Conservation (phyloP, 2,329 filamentous ascomycete species). For the Immersiporthe knoxdaviesiana region DNA sequence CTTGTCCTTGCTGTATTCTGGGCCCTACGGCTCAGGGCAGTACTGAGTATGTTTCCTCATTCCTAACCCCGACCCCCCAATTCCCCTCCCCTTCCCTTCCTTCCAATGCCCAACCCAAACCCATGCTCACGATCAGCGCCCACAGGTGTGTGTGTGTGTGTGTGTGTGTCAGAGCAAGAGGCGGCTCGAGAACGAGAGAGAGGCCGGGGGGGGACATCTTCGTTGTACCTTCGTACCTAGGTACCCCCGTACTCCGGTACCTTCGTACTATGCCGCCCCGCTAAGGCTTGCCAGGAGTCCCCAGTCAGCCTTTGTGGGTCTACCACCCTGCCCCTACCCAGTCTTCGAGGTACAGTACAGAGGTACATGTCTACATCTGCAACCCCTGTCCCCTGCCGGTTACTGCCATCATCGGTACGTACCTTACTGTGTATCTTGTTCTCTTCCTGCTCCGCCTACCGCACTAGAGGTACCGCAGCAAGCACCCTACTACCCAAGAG, state of each 20-base stretch:
- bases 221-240: background rate
- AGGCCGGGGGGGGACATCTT: background rate
- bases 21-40: constrained; percentile 1
- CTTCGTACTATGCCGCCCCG: background rate
- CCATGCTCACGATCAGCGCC: background rate
- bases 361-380: constrained; percentile 2
- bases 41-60: background rate
- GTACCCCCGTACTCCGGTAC: background rate
- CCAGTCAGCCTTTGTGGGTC: background rate
- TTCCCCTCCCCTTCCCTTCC: background rate
- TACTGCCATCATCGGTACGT: background rate
- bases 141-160: background rate
- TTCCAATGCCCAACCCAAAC: background rate
- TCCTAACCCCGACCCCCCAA: background rate
- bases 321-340: background rate
- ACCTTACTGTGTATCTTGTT: background rate
- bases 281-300: background rate
- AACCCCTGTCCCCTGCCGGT: background rate
- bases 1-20: constrained; percentile 2
- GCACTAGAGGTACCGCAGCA: constrained; percentile 9
- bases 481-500: background rate
- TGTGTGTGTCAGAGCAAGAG: too few species aligned
- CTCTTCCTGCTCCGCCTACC: constrained; percentile 1
- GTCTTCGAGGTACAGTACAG: background rate
- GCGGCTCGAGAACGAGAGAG: background rate